Evolutionary conservation across 2,329 filamentous ascomycete genomes (phyloP), one percentile per base, ranked within the genome.

Genomic region (Neopestalotiopsis clavispora): DNA sequence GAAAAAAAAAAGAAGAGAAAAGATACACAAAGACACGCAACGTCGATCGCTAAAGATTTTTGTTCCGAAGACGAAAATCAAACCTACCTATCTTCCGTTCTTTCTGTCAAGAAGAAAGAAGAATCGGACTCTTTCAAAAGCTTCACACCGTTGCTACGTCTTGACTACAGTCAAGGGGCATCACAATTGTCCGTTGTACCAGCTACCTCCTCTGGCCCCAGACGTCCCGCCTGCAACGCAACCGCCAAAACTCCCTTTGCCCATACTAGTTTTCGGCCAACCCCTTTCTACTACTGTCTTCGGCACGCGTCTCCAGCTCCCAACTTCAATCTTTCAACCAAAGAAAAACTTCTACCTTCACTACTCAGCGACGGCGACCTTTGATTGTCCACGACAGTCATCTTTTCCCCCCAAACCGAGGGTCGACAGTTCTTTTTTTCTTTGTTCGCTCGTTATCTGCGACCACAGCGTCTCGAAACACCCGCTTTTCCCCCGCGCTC

Each of bases 371-470:
- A 45, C 34, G 42, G 20, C 38, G 38, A 64, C 61, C 20, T 52
- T 28, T 12, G 38, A 49, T 64, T 52, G 14, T 59, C 30, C 30
- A 34, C 57, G 57, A n/a, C 57, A 30, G 14, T 30, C 23, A 28
- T 28, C 30, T 12, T 59, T 59, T 34, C 57, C n/a, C 14, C 23
- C 23, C 57, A n/a, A 59, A 30, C 32, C 28, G 38, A 45, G 61
- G 20, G n/a, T 38, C 61, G 34, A 17, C 38, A 23, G 45, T 20
- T 52, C n/a, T 14, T 52, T 38, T 30, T 10, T 28, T 52, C 61
- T 64, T 64, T 64, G 61, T 64, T 49, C 61, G 23, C 40, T 64
- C 38, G 61, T 64, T 52, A 28, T 23, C 34, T 52, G 61, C 61
- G 61, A 64, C 42, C 34, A 42, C 59, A 40, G 30, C 30, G 57